phyloP scores from a whole-genome alignment of 2,329 filamentous ascomycete species.

The Botrytis medusae region DNA sequence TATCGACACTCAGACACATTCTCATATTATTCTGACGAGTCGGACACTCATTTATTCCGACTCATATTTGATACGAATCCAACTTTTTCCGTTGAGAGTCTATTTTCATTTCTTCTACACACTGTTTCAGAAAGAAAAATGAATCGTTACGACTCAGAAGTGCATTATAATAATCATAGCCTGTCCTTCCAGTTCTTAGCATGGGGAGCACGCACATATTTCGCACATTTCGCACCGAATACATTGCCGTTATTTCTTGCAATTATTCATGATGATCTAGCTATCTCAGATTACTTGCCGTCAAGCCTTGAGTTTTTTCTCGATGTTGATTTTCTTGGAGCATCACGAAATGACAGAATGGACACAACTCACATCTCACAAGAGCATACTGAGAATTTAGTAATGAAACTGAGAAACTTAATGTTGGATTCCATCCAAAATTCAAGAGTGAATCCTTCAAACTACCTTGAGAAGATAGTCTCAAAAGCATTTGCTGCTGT shows the following conservation, averaged over 20 bases:
- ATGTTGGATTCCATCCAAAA: background rate
- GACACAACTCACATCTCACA: accelerated
- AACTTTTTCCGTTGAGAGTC: background rate
- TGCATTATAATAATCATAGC: background rate
- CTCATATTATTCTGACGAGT: accelerated
- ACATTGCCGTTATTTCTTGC: background rate
- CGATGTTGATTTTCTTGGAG: background rate
- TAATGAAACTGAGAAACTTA: accelerated
- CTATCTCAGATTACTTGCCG: accelerated
- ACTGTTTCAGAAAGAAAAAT: too few species aligned
- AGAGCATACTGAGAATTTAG: background rate
- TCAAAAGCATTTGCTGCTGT: accelerated
- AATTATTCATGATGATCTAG: background rate
- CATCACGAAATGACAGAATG: background rate
- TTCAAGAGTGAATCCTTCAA: accelerated
- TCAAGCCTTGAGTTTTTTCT: background rate
- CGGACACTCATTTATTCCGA: background rate
- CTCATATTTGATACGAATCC: background rate
- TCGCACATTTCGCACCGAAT: background rate
- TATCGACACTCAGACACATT: background rate
- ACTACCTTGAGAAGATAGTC: background rate
- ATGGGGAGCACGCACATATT: background rate
- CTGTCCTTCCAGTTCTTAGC: accelerated
- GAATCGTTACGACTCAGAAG: too few species aligned
- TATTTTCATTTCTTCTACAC: background rate